Base-by-base conservation (phyloP, 768 basidiomycete genomes). In the Podaxis carcinomalis region DNA sequence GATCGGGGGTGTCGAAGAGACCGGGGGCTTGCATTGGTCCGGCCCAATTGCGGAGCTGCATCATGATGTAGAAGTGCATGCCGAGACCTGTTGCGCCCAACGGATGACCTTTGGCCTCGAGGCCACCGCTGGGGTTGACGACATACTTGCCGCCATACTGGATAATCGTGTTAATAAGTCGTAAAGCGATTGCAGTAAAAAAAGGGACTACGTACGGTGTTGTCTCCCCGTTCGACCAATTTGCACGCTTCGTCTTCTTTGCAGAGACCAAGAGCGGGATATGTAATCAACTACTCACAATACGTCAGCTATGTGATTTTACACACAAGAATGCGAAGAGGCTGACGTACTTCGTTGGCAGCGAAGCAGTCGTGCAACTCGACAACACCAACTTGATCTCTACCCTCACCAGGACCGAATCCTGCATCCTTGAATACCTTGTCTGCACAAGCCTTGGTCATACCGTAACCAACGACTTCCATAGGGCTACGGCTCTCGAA, bases 351-450 rank as follows among this genome's bases (percentile, higher is more conserved):
- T 79, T 93, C 90, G 67, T 92, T 90, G 9, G 89, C 79, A 59
- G 90, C 81, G 70, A 93, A 94, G 69, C 93, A 94, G 66, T 94
- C 92, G 62, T 94, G 92, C 6, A 94, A 77, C 69, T 95, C 93
- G 5, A 94, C 74, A 0, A 93, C 90, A n/a, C 89, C 89, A 13
- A 94, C 87, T 60, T 88, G 80, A 61, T 90, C 84, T 47, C 91
- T 75, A 6, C 82, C 89, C 65, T 84, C 69, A 0, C 86, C 87
- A 5, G 80, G 76, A 6, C 75, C 74, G 66, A 92, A 87, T 2
- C 89, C 89, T 13, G 92, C 91, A 44, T 88, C 78, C 44, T 74
- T 73, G 69, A 92, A 94, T 0, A 85, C 88, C 55, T 85, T 76
- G 66, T 90, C 83, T 3, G 91, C 85, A 51, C 83, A 83, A 19